Evolutionary conservation across 306 rosid genomes (phyloP).

Genomic region (Sesbania bispinosa): DNA sequence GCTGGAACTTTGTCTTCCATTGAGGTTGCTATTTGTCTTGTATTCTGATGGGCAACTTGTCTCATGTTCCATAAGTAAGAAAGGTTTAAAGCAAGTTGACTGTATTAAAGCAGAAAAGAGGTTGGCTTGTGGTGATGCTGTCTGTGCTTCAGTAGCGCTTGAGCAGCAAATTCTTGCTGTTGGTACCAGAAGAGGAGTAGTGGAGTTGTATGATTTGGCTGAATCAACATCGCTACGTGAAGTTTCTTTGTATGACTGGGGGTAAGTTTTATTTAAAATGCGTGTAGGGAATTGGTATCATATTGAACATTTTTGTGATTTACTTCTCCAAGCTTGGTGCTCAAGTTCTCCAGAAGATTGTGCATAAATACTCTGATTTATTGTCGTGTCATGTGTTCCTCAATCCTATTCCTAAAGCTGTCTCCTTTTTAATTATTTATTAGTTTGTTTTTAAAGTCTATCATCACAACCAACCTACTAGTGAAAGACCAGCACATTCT

Average conservation of each 20-base stretch:
- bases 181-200: slow-evolving; percentile 88
- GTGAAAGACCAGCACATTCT: not conserved
- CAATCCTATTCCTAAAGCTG: not conserved
- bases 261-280: slow-evolving; percentile 57
- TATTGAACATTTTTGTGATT: slow-evolving; percentile 16
- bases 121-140: slow-evolving; percentile 77
- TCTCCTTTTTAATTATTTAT: not conserved
- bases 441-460: not conserved
- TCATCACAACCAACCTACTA: not conserved
- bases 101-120: slow-evolving; percentile 73
- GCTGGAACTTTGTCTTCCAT: slow-evolving; percentile 72
- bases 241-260: slow-evolving; percentile 93
- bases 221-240: slow-evolving; percentile 65
- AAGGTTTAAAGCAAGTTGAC: slow-evolving; percentile 81
- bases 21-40: slow-evolving; percentile 79
- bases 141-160: slow-evolving; percentile 73
- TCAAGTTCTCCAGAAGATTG: slow-evolving; percentile 1
- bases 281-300: slow-evolving; percentile 19
- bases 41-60: slow-evolving; percentile 82
- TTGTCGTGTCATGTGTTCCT: slow-evolving; percentile 8
- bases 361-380: not conserved
- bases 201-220: slow-evolving; percentile 83
- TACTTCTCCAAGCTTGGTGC: slow-evolving; percentile 9
- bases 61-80: slow-evolving; percentile 85
- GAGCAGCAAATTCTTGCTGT: slow-evolving; percentile 94